These are phyloP conservation scores for Haplosporangium sp. DNA, from an alignment of 371 early-diverging fungal species.

Conservation along the genomic window DNA sequence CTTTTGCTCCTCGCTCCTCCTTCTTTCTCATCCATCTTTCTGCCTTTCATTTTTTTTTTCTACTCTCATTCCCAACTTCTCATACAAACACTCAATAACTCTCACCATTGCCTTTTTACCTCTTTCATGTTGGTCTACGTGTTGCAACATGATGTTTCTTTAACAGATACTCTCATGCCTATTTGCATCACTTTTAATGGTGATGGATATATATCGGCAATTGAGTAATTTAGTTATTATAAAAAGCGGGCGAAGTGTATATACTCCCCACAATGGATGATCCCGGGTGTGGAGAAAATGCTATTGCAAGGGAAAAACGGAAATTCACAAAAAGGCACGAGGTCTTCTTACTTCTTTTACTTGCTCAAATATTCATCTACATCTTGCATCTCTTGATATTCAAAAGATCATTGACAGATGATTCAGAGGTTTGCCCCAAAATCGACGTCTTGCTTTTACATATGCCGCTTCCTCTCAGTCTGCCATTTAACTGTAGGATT, in stretches of 20 bases:
- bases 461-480: no score
- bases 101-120: neutral
- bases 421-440: no score
- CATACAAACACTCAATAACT: neutral
- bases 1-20: constrained; percentile 5
- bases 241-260: constrained; percentile 5
- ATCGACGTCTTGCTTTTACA: no score
- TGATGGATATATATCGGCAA: no score
- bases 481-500: no score
- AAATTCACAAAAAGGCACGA: neutral
- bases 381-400: neutral
- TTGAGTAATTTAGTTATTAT: no score
- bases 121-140: neutral
- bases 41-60: neutral
- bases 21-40: neutral
- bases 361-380: neutral
- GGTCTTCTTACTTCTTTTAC: neutral
- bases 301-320: no score
- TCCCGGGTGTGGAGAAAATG: neutral
- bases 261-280: constrained; percentile 8
- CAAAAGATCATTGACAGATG: neutral
- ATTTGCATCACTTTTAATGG: neutral
- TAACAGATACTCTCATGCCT: neutral
- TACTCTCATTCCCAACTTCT: neutral
- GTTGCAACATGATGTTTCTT: neutral